These are phyloP conservation scores for Aquilaria yunnanensis DNA, from an alignment of 345 rosid species.

Conservation along the genomic window DNA sequence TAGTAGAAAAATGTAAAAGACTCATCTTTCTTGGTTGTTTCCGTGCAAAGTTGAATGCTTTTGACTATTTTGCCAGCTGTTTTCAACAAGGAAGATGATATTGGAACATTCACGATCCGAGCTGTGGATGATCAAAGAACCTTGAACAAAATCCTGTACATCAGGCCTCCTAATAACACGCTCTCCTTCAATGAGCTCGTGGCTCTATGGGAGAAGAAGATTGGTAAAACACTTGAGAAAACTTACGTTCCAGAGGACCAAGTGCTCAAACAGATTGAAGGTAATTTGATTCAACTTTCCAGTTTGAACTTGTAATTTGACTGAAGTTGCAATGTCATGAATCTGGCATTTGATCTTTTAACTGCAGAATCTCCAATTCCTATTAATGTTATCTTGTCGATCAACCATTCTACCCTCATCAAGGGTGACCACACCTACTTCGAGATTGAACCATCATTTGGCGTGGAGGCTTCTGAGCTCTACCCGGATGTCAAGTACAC, in stretches of 20 bases:
- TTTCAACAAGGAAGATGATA: slow-evolving; percentile 52
- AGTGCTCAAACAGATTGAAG: slow-evolving; percentile 47
- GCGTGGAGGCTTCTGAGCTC: slow-evolving; percentile 52
- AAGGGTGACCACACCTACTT: slow-evolving; percentile 36
- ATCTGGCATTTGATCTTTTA: no score
- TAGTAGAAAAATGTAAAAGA: background rate
- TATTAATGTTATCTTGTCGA: slow-evolving; percentile 20
- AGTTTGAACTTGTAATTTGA: no score
- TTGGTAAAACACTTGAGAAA: slow-evolving; percentile 54
- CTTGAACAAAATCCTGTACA: slow-evolving; percentile 49
- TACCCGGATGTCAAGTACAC: slow-evolving; percentile 54
- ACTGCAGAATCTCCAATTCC: slow-evolving; percentile 4
- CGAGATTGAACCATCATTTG: slow-evolving; percentile 18
- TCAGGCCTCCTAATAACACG: slow-evolving; percentile 49
- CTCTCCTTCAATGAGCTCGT: slow-evolving; percentile 54
- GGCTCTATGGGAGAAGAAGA: slow-evolving; percentile 60
- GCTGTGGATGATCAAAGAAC: slow-evolving; percentile 61
- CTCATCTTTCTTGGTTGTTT: background rate
- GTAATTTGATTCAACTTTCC: slow-evolving; percentile 15
- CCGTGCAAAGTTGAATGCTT: background rate
- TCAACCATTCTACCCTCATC: slow-evolving; percentile 28
- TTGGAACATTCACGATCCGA: slow-evolving; percentile 43
- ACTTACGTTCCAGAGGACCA: slow-evolving; percentile 44
- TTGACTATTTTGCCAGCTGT: slow-evolving; percentile 25
- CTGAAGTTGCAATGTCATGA: no score